phyloP scores from a whole-genome alignment of 768 basidiomycete genomes.

The Cyclocybe cylindracea region DNA sequence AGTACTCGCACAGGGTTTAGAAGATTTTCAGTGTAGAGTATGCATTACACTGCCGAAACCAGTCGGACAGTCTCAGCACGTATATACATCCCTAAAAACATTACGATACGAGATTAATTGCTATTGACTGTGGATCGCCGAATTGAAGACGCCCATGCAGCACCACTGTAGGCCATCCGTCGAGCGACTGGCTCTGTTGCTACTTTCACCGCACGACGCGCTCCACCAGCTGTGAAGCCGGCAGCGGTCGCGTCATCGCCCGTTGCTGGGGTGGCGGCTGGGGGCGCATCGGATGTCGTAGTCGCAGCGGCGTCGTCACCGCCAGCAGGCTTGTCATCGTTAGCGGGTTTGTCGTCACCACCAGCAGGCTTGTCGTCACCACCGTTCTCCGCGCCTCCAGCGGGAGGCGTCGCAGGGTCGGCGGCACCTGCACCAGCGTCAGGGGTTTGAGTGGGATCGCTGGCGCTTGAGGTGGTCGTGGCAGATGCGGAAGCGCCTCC shows the following conservation, averaged over 20 bases:
- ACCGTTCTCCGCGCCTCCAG: neutral
- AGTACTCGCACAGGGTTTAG: neutral
- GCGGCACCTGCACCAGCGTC: constrained; percentile 4
- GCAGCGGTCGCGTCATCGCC: neutral
- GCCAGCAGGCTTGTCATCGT: neutral
- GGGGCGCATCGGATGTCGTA: neutral
- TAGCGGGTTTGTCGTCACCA: too few species aligned
- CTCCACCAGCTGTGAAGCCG: neutral
- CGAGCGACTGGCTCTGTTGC: constrained; percentile 8
- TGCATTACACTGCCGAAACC: constrained; percentile 28
- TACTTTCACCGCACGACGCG: constrained; percentile 7
- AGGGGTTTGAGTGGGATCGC: neutral
- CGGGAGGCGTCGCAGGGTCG: constrained; percentile 4
- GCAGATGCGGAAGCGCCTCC: neutral
- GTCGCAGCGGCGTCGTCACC: neutral
- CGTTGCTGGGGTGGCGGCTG: neutral
- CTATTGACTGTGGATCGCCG: constrained; percentile 12
- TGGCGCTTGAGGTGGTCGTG: neutral
- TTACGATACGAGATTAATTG: constrained; percentile 3
- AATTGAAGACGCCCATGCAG: constrained; percentile 23
- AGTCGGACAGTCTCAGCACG: constrained; percentile 27
- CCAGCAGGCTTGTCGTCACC: neutral
- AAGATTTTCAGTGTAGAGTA: constrained; percentile 9
- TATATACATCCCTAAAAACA: constrained; percentile 25
- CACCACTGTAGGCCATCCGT: constrained; percentile 19